Evolutionary conservation across 2,329 filamentous ascomycete species (phyloP).

Genomic region (Alternaria sp.): DNA sequence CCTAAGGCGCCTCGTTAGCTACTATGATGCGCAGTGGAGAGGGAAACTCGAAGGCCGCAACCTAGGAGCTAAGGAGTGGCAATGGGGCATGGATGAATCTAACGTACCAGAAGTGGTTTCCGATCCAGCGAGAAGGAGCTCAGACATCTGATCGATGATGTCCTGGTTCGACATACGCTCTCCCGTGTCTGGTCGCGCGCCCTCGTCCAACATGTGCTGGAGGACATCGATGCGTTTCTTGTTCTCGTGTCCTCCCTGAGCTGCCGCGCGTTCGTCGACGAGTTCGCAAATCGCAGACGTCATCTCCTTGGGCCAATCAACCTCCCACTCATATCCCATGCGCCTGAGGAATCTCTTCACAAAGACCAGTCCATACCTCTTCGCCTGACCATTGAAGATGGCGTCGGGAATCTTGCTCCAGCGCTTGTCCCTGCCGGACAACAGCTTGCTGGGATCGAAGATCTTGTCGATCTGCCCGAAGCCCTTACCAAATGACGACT

Average conservation of each 20-base stretch:
- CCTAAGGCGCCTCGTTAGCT: background rate
- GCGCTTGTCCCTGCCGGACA: background rate
- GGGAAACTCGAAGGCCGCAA: background rate
- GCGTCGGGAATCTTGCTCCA: constrained; percentile 1
- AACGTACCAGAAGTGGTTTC: constrained; percentile 2
- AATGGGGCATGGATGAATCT: background rate
- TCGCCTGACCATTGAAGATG: background rate
- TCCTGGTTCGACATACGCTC: constrained; percentile 4
- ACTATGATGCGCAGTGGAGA: background rate
- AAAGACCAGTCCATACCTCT: constrained; percentile 1
- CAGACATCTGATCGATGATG: constrained; percentile 2
- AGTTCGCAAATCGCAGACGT: constrained; percentile 5
- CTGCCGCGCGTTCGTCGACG: constrained; percentile 1
- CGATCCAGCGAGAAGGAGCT: background rate
- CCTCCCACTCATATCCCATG: background rate
- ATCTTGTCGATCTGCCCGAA: constrained; percentile 6
- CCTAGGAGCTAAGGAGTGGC: background rate
- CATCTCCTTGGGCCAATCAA: constrained; percentile 6
- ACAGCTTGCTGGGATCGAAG: background rate
- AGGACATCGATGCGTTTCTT: background rate
- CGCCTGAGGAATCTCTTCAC: background rate
- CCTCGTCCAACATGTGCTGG: constrained; percentile 2
- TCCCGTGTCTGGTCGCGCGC: constrained; percentile 1
- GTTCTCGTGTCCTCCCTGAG: background rate
- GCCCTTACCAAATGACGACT: constrained; percentile 1